These are phyloP conservation scores for Dendrobium nobile DNA, from an alignment of 106 monocot species.

Conservation along the genomic window DNA sequence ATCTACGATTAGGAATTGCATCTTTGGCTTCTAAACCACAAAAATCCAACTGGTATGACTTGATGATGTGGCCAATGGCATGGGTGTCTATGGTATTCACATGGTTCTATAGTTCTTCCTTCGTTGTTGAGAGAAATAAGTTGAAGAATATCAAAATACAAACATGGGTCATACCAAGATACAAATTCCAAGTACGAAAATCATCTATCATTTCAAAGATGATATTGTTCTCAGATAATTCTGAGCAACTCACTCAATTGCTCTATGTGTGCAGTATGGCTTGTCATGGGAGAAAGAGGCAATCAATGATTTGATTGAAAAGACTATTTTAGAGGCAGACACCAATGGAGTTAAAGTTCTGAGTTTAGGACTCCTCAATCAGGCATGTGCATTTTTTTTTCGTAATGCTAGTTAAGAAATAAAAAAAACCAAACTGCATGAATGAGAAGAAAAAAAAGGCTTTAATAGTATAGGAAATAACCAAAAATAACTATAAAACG, in stretches of 20 bases:
- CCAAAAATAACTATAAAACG: neutral
- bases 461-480: neutral
- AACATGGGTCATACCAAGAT: constrained; percentile 75
- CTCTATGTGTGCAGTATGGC: constrained; percentile 34
- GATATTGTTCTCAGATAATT: neutral
- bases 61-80: constrained; percentile 42
- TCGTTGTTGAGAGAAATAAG: constrained; percentile 60
- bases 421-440: neutral
- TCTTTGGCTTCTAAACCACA: constrained; percentile 65
- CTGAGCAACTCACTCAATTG: neutral
- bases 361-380: constrained; percentile 65
- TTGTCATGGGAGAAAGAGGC: constrained; percentile 51
- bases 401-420: neutral
- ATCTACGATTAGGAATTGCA: constrained; percentile 58
- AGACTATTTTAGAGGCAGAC: constrained; percentile 61
- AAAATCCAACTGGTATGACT: constrained; percentile 40
- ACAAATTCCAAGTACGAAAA: constrained; percentile 52
- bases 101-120: constrained; percentile 45
- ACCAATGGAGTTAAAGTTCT: constrained; percentile 55
- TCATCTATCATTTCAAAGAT: neutral
- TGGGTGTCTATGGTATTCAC: constrained; percentile 40
- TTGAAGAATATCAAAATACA: constrained; percentile 58
- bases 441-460: neutral
- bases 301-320: constrained; percentile 68
- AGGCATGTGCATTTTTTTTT: constrained; percentile 24